Evolutionary conservation across 1,284 basidiomycete genomes (phyloP).

Genomic region (Porodaedalea pini): DNA sequence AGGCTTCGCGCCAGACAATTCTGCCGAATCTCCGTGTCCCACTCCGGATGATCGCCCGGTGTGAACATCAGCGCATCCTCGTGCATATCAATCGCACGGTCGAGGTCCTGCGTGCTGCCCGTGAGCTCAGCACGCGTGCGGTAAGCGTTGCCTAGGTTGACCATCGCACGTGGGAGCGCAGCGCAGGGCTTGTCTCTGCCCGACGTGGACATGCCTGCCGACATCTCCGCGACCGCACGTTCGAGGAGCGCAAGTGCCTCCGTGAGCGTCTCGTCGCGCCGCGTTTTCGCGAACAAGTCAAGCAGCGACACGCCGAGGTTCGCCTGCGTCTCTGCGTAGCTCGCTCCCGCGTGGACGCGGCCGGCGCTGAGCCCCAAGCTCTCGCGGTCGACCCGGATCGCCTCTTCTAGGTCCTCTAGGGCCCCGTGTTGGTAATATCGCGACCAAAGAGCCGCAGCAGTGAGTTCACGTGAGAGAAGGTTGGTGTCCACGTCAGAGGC

Average conservation of each 20-base stretch:
- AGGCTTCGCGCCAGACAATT: constrained; percentile 15
- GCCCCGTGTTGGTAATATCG: constrained; percentile 15
- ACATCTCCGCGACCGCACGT: background rate
- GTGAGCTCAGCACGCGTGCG: constrained; percentile 3
- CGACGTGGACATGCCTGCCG: background rate
- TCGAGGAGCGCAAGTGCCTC: constrained; percentile 11
- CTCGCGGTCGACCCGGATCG: constrained; percentile 14
- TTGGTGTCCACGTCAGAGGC: background rate
- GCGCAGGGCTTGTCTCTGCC: background rate
- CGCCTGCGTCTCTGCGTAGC: background rate
- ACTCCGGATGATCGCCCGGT: constrained; percentile 13
- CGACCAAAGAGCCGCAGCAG: constrained; percentile 12
- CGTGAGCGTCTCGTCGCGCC: background rate
- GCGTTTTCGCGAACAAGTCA: constrained; percentile 13
- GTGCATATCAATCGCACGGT: constrained; percentile 16
- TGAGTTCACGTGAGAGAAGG: constrained; percentile 10
- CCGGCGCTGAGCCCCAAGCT: background rate
- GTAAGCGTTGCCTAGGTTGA: constrained; percentile 18
- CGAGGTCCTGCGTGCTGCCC: background rate
- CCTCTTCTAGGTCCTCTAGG: constrained; percentile 14
- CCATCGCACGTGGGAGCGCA: constrained; percentile 11
- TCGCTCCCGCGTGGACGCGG: background rate
- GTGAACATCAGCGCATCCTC: constrained; percentile 11
- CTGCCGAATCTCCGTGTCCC: constrained; percentile 15
- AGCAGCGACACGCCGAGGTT: constrained; percentile 17